These are phyloP conservation scores for Arxiozyma slooffiae DNA, from an alignment of 1,139 yeast genomes.

Conservation along the genomic window DNA sequence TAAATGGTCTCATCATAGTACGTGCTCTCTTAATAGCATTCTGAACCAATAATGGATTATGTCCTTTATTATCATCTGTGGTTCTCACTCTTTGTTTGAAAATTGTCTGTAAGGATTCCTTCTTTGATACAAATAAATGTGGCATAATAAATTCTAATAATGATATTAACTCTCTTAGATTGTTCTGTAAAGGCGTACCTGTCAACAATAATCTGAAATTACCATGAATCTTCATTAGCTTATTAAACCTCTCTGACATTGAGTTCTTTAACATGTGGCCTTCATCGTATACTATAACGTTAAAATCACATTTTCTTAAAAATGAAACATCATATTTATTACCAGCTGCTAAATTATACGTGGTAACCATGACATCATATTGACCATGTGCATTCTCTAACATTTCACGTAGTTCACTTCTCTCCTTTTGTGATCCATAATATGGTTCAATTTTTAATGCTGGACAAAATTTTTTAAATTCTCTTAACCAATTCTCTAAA, in stretches of 20 bases:
- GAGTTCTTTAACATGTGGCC: conserved; percentile 95
- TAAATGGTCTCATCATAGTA: conserved; percentile 97
- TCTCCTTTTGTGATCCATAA: conserved; percentile 77
- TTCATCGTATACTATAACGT: conserved; percentile 89
- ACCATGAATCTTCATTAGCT: conserved; percentile 74
- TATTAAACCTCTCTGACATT: conserved; percentile 72
- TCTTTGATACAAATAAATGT: conserved; percentile 63
- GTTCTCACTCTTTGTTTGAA: conserved; percentile 80
- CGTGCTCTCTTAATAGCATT: conserved; percentile 90
- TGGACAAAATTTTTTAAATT: conserved; percentile 84
- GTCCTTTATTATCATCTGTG: conserved; percentile 40
- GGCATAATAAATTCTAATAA: conserved; percentile 87
- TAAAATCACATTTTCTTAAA: conserved; percentile 62
- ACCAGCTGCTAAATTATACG: conserved; percentile 87
- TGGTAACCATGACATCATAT: conserved; percentile 89
- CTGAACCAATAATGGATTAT: conserved; percentile 74
- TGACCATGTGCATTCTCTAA: conserved; percentile 43
- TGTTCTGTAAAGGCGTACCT: conserved; percentile 95
- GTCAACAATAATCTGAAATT: conserved; percentile 76
- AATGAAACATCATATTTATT: conserved; percentile 73
- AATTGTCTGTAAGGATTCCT: conserved; percentile 70
- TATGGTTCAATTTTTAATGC: conserved; percentile 75
- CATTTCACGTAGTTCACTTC: conserved; percentile 72
- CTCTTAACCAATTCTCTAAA: conserved; percentile 94
- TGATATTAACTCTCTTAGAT: conserved; percentile 80